Conservation (phyloP, 2,329 filamentous ascomycete species). For the Stachybotrys chlorohalonatus region DNA sequence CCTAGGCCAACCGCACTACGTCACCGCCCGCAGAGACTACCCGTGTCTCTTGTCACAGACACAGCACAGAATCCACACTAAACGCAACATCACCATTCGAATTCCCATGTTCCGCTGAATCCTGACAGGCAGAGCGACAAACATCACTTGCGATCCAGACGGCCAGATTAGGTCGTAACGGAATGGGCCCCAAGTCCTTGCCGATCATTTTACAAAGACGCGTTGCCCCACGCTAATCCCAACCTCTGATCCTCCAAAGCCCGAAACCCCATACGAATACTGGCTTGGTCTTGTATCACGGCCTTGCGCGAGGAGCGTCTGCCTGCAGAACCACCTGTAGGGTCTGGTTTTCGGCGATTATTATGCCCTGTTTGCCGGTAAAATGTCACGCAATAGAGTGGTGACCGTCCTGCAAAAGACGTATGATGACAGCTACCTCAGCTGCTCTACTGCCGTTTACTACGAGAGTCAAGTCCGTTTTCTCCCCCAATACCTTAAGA, state of each 20-base stretch:
- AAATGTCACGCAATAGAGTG: slow-evolving; percentile 44
- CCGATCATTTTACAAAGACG: background rate
- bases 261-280: background rate
- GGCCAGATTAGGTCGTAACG: background rate
- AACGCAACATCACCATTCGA: background rate
- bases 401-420: slow-evolving; percentile 84
- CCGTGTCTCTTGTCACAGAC: background rate
- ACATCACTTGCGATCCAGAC: background rate
- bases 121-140: background rate
- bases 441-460: slow-evolving; percentile 91
- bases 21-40: background rate
- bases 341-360: slow-evolving; percentile 6
- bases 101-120: background rate
- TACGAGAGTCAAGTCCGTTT: slow-evolving; percentile 76
- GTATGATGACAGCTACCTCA: slow-evolving; percentile 92
- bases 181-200: background rate
- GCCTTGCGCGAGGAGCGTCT: background rate
- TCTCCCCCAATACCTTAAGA: background rate
- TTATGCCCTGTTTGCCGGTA: slow-evolving; percentile 19
- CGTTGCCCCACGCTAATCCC: background rate
- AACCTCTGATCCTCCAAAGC: background rate
- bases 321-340: background rate
- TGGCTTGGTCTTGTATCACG: background rate
- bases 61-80: background rate
- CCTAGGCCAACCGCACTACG: background rate